Conservation (phyloP, 208 protist genomes). For the Kentomonas sorsogonicus region DNA sequence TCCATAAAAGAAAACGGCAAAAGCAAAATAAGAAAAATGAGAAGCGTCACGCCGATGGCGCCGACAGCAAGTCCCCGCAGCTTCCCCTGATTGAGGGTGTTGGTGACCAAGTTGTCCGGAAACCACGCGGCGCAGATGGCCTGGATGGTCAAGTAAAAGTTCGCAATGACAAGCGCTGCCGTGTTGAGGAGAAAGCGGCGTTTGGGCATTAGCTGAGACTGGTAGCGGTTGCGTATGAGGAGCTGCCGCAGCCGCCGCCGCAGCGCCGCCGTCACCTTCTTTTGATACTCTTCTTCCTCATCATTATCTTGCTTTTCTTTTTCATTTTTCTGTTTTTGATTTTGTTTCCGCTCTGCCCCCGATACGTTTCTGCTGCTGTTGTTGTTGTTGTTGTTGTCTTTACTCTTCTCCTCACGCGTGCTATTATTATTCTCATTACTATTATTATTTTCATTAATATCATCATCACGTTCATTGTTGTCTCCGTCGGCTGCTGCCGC, state of each 20-base stretch:
- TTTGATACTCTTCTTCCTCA: no score
- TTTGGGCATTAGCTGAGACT: slow-evolving; percentile 44
- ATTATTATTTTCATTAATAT: background rate
- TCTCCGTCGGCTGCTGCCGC: no score
- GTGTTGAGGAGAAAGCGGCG: slow-evolving; percentile 31
- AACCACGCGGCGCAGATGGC: slow-evolving; percentile 30
- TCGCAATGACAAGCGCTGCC: slow-evolving; percentile 29
- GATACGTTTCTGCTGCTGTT: background rate
- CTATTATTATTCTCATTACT: background rate
- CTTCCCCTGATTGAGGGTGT: slow-evolving; percentile 25
- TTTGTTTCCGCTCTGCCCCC: background rate
- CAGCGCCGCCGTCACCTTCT: background rate
- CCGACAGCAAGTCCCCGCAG: slow-evolving; percentile 35
- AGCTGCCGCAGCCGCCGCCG: slow-evolving; percentile 19
- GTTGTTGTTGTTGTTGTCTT: background rate
- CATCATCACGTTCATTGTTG: background rate
- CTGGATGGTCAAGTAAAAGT: slow-evolving; percentile 55
- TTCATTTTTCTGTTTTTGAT: no score
- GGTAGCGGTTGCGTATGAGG: slow-evolving; percentile 52
- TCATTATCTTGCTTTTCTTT: no score
- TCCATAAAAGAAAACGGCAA: no score
- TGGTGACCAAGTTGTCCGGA: slow-evolving; percentile 17
- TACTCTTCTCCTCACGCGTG: slow-evolving; percentile 24
- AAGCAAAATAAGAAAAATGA: no score
- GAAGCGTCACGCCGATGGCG: slow-evolving; percentile 21